Base-by-base conservation (phyloP, 2,329 filamentous ascomycete species). In the Colletotrichum camelliae region DNA sequence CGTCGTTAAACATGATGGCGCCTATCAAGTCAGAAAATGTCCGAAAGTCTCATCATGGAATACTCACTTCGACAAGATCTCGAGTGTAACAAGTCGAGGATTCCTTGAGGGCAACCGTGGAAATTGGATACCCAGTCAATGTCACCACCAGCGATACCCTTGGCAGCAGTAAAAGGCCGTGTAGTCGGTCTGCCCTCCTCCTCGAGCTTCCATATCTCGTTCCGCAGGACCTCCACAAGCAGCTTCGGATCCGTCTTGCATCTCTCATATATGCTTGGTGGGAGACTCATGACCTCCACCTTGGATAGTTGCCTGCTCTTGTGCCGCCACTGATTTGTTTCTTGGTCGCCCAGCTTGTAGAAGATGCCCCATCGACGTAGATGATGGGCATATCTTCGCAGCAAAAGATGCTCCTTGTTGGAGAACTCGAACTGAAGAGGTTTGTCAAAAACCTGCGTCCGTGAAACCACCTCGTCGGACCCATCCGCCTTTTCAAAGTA, bases 1-100 rank as follows among this genome's bases (percentile, higher is more conserved):
- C 81, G 80, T 97, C 95, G 79, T 96, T 96, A 84, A 97, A 97
- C 94, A 96, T 96, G 81, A 97, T 92, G 4, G 95, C 94, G 43
- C 86, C 88, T 89, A 18, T 0, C 2, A 1, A 15, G 16, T 60
- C 12, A 70, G 72, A 81, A 58, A 80, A 77, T 6, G 64, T 18
- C 13, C 29, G 7, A 29, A 31, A 0, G 16, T 4, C n/a, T 21
- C 16, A 4, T 52, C 6, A 10, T 13, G 55, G 29, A 0, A 5
- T 3, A 80, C 86, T 77, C 81, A 89, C 94, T 95, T 69, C 94
- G 89, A 80, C 95, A 97, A 2, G 95, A 92, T 71, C 94, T 89
- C 1, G 94, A 96, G 80, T 95, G 93, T 6, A 96, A 85, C 81
- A 96, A 85, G 35, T 97, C 94, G 5, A 97, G 80, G 15, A 98